Conservation (phyloP, 306 rosid genomes). For the Carpinus viminea region DNA sequence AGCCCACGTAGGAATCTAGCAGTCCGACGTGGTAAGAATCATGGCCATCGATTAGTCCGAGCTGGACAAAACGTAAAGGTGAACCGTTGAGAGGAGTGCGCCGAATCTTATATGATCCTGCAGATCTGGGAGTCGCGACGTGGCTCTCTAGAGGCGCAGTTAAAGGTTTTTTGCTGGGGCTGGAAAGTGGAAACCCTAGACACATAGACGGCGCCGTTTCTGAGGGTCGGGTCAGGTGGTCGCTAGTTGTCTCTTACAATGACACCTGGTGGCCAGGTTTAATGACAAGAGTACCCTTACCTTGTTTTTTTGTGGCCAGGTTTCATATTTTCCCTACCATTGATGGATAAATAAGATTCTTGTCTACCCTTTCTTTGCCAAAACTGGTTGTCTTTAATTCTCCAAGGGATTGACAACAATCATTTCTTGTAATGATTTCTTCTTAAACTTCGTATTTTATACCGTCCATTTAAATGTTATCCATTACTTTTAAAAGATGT, state of each 20-base stretch:
- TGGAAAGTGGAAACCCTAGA: constrained; percentile 8
- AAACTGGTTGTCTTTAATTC: no score
- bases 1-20: constrained; percentile 27
- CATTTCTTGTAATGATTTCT: no score
- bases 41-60: constrained; percentile 22
- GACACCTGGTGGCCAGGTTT: not conserved
- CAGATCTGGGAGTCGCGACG: constrained; percentile 34
- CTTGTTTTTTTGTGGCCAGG: not conserved
- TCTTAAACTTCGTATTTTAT: no score
- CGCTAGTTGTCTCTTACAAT: not conserved
- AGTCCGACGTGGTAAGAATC: constrained; percentile 30
- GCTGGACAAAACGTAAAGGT: constrained; percentile 56
- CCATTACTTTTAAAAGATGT: no score
- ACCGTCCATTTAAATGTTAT: no score
- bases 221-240: not conserved
- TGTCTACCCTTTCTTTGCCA: no score
- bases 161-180: not conserved
- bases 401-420: no score
- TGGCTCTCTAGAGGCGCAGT: constrained; percentile 28
- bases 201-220: constrained; percentile 19
- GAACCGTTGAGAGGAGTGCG: not conserved
- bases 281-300: not conserved
- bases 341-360: no score
- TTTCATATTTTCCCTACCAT: no score
- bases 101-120: constrained; percentile 41